Conservation (phyloP, 129 eudicot species). For the Mikania micrantha region DNA sequence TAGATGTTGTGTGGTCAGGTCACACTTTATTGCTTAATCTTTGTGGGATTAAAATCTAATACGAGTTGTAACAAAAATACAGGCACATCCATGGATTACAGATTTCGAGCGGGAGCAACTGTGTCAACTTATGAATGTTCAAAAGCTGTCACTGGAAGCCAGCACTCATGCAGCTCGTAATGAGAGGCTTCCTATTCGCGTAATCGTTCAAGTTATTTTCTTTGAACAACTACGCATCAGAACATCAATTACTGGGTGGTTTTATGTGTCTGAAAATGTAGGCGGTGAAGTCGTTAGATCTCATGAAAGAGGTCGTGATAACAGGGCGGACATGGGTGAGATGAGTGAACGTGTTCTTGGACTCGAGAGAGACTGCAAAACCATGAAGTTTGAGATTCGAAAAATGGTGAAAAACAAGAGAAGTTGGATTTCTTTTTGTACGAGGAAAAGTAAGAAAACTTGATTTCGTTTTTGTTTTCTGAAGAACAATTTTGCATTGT, state of each 20-base stretch:
- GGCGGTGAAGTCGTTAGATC: conserved; percentile 6
- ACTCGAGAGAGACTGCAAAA: conserved; percentile 37
- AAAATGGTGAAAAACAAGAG: conserved; percentile 34
- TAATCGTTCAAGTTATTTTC: conserved; percentile 62
- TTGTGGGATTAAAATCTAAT: too few relatives aligned
- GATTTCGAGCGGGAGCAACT: conserved; percentile 60
- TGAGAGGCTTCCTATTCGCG: conserved; percentile 72
- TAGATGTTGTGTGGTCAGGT: neutral
- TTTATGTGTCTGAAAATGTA: conserved; percentile 52
- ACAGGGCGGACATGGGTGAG: conserved; percentile 22
- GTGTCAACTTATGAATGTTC: conserved; percentile 64
- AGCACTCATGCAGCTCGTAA: conserved; percentile 74
- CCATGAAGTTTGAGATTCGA: conserved; percentile 39
- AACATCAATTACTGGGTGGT: conserved; percentile 66
- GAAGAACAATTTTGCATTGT: neutral
- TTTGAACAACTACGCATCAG: conserved; percentile 65
- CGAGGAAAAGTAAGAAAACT: conserved; percentile 19
- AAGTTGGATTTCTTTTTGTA: conserved; percentile 33
- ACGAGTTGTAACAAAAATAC: neutral
- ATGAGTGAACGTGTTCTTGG: conserved; percentile 41
- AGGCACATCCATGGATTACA: conserved; percentile 70
- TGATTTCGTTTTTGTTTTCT: neutral
- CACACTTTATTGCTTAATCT: neutral
- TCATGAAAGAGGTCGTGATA: conserved; percentile 1
- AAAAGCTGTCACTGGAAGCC: conserved; percentile 62